A percentile compares a stretch with the other conserved stretches of the same genome.
phyloP scores from a whole-genome alignment of 495 filamentous ascomycete species.

The Talaromyces nanjingensis region DNA sequence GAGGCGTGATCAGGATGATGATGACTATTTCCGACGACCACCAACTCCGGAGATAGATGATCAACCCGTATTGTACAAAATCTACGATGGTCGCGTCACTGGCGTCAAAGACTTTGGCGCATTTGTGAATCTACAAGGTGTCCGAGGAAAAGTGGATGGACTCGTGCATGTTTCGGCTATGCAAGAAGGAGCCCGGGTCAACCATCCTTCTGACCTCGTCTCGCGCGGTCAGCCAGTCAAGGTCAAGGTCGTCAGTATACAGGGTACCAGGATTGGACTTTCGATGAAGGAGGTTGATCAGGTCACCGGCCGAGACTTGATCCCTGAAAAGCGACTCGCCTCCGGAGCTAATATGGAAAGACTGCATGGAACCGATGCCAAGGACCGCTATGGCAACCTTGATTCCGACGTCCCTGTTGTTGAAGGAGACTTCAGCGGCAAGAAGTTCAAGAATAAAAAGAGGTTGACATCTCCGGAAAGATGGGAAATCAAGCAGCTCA shows the following conservation, averaged over 20 bases:
- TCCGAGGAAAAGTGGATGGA: slow-evolving; percentile 84
- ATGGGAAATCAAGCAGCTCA: slow-evolving; percentile 96
- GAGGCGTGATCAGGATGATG: slow-evolving; percentile 38
- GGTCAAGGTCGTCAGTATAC: slow-evolving; percentile 86
- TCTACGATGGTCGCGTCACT: slow-evolving; percentile 85
- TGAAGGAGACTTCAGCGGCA: slow-evolving; percentile 51
- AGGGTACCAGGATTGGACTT: slow-evolving; percentile 71
- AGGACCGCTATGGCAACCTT: slow-evolving; percentile 52
- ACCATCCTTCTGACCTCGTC: slow-evolving; percentile 84
- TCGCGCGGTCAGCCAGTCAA: slow-evolving; percentile 77
- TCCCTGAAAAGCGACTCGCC: slow-evolving; percentile 71
- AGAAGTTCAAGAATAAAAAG: slow-evolving; percentile 60
- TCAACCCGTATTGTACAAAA: slow-evolving; percentile 71
- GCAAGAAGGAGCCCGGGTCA: slow-evolving; percentile 77
- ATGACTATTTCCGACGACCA: slow-evolving; percentile 61
- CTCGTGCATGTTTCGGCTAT: slow-evolving; percentile 96
- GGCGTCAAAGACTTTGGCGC: slow-evolving; percentile 93
- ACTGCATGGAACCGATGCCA: slow-evolving; percentile 48
- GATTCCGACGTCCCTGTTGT: slow-evolving; percentile 57
- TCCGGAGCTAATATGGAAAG: slow-evolving; percentile 90
- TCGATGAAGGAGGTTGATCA: slow-evolving; percentile 99
- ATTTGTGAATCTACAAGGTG: slow-evolving; percentile 86
- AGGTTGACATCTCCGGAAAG: slow-evolving; percentile 91
- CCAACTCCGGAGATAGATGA: slow-evolving; percentile 78
- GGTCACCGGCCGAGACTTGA: slow-evolving; percentile 74